These are phyloP conservation scores for Daldinia grandis DNA, from an alignment of 495 filamentous ascomycete genomes.

Conservation along the genomic window DNA sequence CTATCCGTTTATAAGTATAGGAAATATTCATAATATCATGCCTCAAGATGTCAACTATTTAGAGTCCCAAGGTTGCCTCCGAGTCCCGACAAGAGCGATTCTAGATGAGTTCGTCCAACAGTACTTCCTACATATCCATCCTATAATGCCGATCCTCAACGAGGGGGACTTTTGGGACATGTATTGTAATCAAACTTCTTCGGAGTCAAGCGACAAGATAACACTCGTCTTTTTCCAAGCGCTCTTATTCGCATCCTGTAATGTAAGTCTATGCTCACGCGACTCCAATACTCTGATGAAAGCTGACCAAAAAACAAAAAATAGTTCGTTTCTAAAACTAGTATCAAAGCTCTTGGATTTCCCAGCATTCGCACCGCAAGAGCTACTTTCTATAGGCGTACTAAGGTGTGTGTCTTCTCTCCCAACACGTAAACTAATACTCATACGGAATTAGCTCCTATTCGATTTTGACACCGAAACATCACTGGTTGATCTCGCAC, in stretches of 20 bases:
- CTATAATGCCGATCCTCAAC: slow-evolving; percentile 56
- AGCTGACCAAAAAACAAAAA: neutral
- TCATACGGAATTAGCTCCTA: slow-evolving; percentile 39
- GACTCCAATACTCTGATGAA: neutral
- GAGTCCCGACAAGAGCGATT: slow-evolving; percentile 49
- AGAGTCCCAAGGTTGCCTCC: slow-evolving; percentile 53
- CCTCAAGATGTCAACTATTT: slow-evolving; percentile 57
- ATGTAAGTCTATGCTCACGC: slow-evolving; percentile 46
- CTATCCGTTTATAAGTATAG: slow-evolving; percentile 52
- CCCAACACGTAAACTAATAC: neutral
- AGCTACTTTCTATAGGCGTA: slow-evolving; percentile 53
- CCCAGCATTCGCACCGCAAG: slow-evolving; percentile 53
- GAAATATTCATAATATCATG: slow-evolving; percentile 49
- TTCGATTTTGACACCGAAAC: slow-evolving; percentile 50
- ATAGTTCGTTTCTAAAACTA: slow-evolving; percentile 54
- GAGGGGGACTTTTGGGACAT: slow-evolving; percentile 60
- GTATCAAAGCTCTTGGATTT: slow-evolving; percentile 55
- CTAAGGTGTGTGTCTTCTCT: slow-evolving; percentile 44
- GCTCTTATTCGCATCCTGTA: slow-evolving; percentile 57
- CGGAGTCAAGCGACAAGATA: slow-evolving; percentile 40
- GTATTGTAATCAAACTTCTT: slow-evolving; percentile 39
- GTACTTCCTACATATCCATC: slow-evolving; percentile 61
- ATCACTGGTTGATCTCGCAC: slow-evolving; percentile 47
- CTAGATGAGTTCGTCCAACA: slow-evolving; percentile 57
- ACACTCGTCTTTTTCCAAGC: slow-evolving; percentile 61